Evolutionary conservation across 2,329 filamentous ascomycete genomes (phyloP).

Genomic region (Periconia digitata): DNA sequence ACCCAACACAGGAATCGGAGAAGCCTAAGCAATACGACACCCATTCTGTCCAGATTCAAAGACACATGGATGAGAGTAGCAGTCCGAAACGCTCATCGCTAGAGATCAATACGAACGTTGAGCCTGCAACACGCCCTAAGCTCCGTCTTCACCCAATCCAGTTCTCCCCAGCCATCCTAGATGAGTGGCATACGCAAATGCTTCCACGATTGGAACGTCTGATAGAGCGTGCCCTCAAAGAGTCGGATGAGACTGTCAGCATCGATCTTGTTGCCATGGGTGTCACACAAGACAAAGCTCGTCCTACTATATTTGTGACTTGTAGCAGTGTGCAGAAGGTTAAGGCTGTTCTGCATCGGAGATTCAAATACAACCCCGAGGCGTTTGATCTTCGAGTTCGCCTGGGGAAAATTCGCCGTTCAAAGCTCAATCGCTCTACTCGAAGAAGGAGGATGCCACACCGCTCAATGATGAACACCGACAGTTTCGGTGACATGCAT

Average conservation of each 20-base stretch:
- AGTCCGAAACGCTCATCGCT: conserved; percentile 33
- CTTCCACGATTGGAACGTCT: conserved; percentile 75
- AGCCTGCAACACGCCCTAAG: conserved; percentile 32
- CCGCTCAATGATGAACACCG: conserved; percentile 44
- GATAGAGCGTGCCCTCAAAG: conserved; percentile 69
- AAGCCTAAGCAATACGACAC: conserved; percentile 4
- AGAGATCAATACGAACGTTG: conserved; percentile 37
- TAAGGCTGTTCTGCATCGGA: conserved; percentile 69
- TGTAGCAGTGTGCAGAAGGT: conserved; percentile 76
- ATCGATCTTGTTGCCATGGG: conserved; percentile 77
- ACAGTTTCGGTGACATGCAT: conserved; percentile 39
- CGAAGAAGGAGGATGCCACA: conserved; percentile 36
- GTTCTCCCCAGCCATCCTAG: conserved; percentile 63
- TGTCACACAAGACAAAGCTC: conserved; percentile 64
- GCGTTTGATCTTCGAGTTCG: conserved; percentile 72
- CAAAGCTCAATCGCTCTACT: conserved; percentile 50
- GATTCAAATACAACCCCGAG: conserved; percentile 67
- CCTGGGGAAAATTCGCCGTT: conserved; percentile 67
- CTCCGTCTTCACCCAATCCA: conserved; percentile 48
- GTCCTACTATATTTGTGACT: conserved; percentile 74
- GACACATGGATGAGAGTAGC: conserved; percentile 19
- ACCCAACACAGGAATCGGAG: conserved; percentile 35
- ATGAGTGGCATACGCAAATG: conserved; percentile 70
- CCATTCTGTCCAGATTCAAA: conserved; percentile 14
- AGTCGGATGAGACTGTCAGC: conserved; percentile 74